These are phyloP conservation scores for Synchytrium microbalum DNA, from an alignment of 371 early-diverging fungal genomes.

Conservation along the genomic window DNA sequence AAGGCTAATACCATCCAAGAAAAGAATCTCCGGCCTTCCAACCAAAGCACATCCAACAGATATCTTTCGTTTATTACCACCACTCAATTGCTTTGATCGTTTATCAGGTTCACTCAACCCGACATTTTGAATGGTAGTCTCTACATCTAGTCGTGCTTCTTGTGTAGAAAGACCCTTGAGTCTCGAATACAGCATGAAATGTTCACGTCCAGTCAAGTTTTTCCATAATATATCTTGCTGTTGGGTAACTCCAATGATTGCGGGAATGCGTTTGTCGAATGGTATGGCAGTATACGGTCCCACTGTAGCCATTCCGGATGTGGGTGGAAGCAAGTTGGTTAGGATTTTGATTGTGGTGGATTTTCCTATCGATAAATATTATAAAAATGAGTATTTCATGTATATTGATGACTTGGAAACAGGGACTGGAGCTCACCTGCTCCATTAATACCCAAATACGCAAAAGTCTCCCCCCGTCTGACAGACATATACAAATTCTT, in stretches of 20 bases:
- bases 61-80: not conserved
- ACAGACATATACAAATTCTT: constrained; percentile 44
- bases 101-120: not conserved
- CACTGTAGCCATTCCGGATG: constrained; percentile 22
- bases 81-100: not conserved
- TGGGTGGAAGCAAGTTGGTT: constrained; percentile 34
- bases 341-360: constrained; percentile 50
- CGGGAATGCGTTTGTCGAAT: not conserved
- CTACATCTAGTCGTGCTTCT: not conserved
- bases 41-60: constrained; percentile 1
- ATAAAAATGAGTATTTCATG: constrained; percentile 3
- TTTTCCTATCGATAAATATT: constrained; percentile 42
- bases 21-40: not conserved
- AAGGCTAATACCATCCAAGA: too few species aligned
- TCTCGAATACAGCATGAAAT: constrained; percentile 19
- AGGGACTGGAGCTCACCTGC: constrained; percentile 6
- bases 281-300: constrained; percentile 8
- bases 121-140: not conserved
- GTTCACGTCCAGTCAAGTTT: constrained; percentile 14
- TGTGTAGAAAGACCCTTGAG: constrained; percentile 6
- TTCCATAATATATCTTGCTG: constrained; percentile 14
- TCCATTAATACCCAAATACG: constrained; percentile 48
- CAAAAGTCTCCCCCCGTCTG: constrained; percentile 49
- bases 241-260: constrained; percentile 13
- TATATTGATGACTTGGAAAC: not conserved